A percentile compares a stretch with the other conserved stretches of the same genome.
Evolutionary conservation across 2,329 filamentous ascomycete species (phyloP).

Genomic region (Pseudocercospora crystallina): DNA sequence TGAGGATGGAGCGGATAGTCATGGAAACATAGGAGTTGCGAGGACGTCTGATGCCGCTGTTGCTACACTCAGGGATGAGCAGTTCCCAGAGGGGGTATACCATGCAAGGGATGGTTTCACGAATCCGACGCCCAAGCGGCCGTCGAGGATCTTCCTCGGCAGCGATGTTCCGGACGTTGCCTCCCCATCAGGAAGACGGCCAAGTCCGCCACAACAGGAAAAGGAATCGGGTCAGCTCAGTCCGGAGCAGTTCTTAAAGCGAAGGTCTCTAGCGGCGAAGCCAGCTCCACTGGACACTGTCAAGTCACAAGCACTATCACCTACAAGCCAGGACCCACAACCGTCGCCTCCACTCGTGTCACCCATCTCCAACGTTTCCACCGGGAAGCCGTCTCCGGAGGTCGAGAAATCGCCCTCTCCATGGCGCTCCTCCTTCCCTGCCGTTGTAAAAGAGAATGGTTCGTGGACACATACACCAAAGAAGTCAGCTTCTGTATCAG

Average conservation of each 20-base stretch:
- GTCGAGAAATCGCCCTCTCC: slow-evolving; percentile 18
- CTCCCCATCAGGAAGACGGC: neutral
- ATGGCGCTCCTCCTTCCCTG: slow-evolving; percentile 22
- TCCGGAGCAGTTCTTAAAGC: slow-evolving; percentile 7
- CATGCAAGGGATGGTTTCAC: slow-evolving; percentile 23
- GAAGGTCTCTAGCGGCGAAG: slow-evolving; percentile 15
- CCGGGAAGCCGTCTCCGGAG: slow-evolving; percentile 5
- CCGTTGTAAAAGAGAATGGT: slow-evolving; percentile 16
- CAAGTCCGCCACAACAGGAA: slow-evolving; percentile 6
- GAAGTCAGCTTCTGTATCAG: slow-evolving; percentile 13
- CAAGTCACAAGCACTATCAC: slow-evolving; percentile 3
- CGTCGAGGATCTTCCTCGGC: slow-evolving; percentile 17
- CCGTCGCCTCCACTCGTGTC: slow-evolving; percentile 10
- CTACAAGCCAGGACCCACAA: neutral
- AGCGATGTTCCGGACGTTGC: slow-evolving; percentile 16
- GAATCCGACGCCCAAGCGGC: slow-evolving; percentile 15
- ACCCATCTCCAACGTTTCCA: neutral
- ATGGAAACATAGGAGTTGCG: slow-evolving; percentile 41
- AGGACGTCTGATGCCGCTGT: slow-evolving; percentile 40
- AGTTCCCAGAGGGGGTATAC: slow-evolving; percentile 10
- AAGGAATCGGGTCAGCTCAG: slow-evolving; percentile 6
- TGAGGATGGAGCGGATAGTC: slow-evolving; percentile 4
- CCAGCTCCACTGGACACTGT: slow-evolving; percentile 1
- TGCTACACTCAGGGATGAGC: slow-evolving; percentile 14
- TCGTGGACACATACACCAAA: slow-evolving; percentile 13